phyloP scores from a whole-genome alignment of 257 asterid genomes.

The Fraxinus cuspidata region DNA sequence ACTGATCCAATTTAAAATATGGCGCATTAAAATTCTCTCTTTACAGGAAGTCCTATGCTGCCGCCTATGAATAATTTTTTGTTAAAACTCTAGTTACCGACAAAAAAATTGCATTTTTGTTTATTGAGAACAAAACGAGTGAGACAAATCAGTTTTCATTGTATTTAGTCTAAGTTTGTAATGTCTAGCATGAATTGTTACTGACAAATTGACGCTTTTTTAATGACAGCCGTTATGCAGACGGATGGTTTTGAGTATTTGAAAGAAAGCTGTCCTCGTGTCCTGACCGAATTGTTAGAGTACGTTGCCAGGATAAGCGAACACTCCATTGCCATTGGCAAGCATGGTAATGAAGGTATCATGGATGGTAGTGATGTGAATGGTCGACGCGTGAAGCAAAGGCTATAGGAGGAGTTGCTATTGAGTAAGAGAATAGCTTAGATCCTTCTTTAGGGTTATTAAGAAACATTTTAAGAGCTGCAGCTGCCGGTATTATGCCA shows the following conservation, averaged over 20 bases:
- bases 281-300: slow-evolving; percentile 80
- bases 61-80: not conserved
- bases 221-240: slow-evolving; percentile 90
- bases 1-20: not conserved
- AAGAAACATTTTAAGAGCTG: slow-evolving; percentile 30
- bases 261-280: slow-evolving; percentile 84
- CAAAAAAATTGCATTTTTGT: not conserved
- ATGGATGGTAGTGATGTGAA: slow-evolving; percentile 68
- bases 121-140: not conserved
- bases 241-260: slow-evolving; percentile 90
- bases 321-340: slow-evolving; percentile 54
- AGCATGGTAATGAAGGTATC: slow-evolving; percentile 58
- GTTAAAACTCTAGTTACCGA: not conserved
- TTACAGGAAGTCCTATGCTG: not conserved
- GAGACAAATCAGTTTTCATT: not conserved
- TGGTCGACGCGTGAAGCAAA: slow-evolving; percentile 91
- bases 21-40: not conserved
- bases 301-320: slow-evolving; percentile 76
- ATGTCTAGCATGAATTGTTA: not conserved
- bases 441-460: slow-evolving; percentile 31
- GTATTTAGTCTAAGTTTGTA: not conserved
- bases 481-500: slow-evolving; percentile 19
- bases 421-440: slow-evolving; percentile 29
- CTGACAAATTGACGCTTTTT: slow-evolving; percentile 13
- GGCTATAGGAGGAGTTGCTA: slow-evolving; percentile 38